A percentile compares a stretch with the other conserved stretches of the same genome.
These are phyloP conservation scores for Crepidotus variabilis DNA, from an alignment of 768 basidiomycete genomes.

Conservation along the genomic window DNA sequence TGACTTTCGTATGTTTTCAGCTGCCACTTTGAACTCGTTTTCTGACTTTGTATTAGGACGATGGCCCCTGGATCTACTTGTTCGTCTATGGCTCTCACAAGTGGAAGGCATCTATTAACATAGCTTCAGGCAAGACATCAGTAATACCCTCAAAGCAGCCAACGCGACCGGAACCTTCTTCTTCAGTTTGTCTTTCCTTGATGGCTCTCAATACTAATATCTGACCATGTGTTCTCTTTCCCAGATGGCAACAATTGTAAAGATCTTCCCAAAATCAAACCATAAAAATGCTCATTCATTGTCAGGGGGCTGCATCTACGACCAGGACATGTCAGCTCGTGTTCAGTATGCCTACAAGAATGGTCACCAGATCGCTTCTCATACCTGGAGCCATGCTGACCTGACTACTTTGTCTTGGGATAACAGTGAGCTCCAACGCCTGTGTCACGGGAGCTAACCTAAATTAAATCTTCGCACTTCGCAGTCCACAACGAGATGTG, in stretches of 20 bases:
- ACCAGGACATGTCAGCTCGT: conserved; percentile 24
- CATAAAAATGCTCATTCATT: background rate
- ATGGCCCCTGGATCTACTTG: conserved; percentile 39
- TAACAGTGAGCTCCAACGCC: conserved; percentile 26
- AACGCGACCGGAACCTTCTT: conserved; percentile 37
- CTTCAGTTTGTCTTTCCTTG: conserved; percentile 27
- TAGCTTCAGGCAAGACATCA: conserved; percentile 25
- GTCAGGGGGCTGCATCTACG: conserved; percentile 37
- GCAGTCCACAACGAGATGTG: conserved; percentile 44
- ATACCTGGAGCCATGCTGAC: conserved; percentile 42
- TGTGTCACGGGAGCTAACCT: background rate
- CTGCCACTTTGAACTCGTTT: background rate
- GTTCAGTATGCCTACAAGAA: conserved; percentile 33
- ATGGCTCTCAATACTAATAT: background rate
- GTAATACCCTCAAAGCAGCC: conserved; percentile 24
- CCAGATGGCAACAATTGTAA: conserved; percentile 39
- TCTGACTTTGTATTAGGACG: conserved; percentile 27
- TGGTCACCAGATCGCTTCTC: conserved; percentile 42
- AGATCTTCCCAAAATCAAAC: conserved; percentile 1
- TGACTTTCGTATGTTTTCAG: conserved; percentile 35
- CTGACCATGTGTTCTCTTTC: background rate
- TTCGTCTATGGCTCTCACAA: conserved; percentile 7
- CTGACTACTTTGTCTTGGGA: conserved; percentile 35
- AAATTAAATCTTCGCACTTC: background rate
- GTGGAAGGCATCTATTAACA: background rate